Conservation (phyloP, 176 grass and related monocot species). For the Eremochloa ophiuroides region DNA sequence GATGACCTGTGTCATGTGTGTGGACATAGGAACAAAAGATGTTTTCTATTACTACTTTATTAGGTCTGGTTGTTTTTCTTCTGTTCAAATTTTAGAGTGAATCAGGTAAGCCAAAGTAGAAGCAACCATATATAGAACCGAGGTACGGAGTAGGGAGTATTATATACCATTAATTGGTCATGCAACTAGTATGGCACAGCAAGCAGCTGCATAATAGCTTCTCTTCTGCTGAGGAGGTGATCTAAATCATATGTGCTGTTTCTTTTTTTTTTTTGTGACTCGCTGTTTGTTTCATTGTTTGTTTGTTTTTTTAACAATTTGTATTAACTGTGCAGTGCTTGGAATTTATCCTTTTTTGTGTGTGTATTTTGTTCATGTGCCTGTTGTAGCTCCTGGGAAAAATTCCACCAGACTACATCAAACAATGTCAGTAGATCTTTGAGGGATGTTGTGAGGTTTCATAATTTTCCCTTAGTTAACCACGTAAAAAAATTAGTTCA, state of each 20-base stretch:
- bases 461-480: neutral
- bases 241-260: neutral
- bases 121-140: neutral
- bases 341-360: neutral
- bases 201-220: neutral
- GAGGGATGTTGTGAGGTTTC: neutral
- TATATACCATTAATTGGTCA: neutral
- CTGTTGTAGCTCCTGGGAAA: neutral
- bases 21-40: no score
- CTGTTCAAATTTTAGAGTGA: neutral
- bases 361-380: neutral
- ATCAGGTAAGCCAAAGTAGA: neutral
- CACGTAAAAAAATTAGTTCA: neutral
- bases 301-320: neutral
- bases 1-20: neutral
- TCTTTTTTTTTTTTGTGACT: no score
- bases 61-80: neutral
- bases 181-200: neutral
- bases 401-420: neutral
- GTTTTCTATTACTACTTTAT: neutral
- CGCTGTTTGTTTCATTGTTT: no score
- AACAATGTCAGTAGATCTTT: neutral
- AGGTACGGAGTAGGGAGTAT: no score
- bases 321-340: neutral
- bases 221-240: neutral